Conservation (phyloP, 306 rosid species). For the Hylodesmum podocarpum region DNA sequence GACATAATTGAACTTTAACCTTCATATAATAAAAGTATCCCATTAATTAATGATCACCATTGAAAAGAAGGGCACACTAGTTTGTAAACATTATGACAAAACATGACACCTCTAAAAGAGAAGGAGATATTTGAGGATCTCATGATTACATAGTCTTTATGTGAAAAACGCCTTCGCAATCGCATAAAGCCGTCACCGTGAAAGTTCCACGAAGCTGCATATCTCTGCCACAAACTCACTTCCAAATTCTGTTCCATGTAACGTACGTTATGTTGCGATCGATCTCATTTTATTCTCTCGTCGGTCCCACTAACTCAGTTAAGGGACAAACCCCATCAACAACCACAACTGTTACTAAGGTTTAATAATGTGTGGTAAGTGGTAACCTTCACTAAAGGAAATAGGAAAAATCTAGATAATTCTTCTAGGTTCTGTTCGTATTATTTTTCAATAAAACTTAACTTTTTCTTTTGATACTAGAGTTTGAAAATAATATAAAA, state of each 20-base stretch:
- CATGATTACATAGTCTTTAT: background rate
- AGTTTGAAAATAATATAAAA: no score
- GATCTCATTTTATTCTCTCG: background rate
- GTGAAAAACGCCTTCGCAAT: background rate
- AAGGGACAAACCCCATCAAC: background rate
- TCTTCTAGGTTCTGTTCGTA: no score
- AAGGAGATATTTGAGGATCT: background rate
- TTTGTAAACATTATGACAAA: conserved; percentile 16
- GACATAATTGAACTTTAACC: conserved; percentile 18
- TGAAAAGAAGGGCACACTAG: background rate
- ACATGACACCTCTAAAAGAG: conserved; percentile 15
- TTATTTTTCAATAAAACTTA: no score
- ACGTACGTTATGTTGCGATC: no score
- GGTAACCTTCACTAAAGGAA: no score
- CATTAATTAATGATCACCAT: background rate
- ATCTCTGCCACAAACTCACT: background rate
- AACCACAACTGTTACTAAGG: no score
- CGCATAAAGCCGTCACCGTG: background rate
- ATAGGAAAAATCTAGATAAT: no score
- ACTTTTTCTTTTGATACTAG: no score
- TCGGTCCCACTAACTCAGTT: background rate
- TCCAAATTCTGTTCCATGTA: background rate
- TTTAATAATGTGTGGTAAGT: no score
- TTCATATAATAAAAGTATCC: background rate
- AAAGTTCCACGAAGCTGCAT: background rate